phyloP scores from a whole-genome alignment of 202 grass and related monocot genomes.

The Brachypodium distachyon region DNA sequence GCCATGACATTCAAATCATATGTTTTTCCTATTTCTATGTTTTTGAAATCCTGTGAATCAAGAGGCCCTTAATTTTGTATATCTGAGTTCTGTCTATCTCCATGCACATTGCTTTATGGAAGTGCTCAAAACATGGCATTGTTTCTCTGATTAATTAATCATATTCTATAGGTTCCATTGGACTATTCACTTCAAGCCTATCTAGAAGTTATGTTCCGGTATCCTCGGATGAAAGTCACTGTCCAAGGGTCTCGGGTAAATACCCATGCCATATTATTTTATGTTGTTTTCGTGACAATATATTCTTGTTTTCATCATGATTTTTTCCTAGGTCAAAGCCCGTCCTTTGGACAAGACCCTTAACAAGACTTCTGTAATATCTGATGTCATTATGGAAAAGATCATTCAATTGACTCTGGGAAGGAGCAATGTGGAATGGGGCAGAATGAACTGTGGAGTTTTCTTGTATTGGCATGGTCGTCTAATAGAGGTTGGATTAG shows the following conservation, averaged over 20 bases:
- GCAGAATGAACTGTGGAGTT: conserved; percentile 71
- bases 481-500: conserved; percentile 43
- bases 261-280: conserved; percentile 8
- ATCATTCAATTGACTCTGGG: conserved; percentile 55
- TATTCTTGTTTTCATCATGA: conserved; percentile 14
- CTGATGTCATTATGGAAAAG: conserved; percentile 58
- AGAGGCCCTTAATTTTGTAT: neutral
- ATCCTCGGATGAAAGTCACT: conserved; percentile 80
- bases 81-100: neutral
- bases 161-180: conserved; percentile 55
- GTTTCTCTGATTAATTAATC: neutral
- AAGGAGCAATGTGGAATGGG: conserved; percentile 74
- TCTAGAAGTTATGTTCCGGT: conserved; percentile 83
- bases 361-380: conserved; percentile 68
- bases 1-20: too few relatives aligned
- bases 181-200: conserved; percentile 90
- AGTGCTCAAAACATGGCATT: neutral
- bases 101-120: neutral
- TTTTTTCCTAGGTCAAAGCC: conserved; percentile 51
- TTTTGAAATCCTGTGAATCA: too few relatives aligned
- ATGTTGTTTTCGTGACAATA: conserved; percentile 9
- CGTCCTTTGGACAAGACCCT: conserved; percentile 63
- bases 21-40: too few relatives aligned
- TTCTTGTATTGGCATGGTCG: conserved; percentile 94
- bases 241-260: conserved; percentile 73